Conservation (phyloP, 768 basidiomycete genomes). For the Psilocybe azurescens region DNA sequence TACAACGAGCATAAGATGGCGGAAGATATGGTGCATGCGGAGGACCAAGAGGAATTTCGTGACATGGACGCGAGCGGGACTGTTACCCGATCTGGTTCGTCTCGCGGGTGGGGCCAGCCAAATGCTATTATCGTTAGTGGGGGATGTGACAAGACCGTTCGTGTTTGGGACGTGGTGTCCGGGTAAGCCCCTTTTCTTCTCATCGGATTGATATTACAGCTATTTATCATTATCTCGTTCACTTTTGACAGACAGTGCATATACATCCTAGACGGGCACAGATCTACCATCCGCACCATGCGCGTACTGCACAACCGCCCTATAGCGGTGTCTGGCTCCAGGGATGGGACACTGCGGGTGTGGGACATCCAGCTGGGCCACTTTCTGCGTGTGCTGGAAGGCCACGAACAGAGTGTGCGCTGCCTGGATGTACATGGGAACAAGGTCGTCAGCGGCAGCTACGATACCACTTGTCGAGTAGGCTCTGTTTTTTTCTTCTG, state of each 20-base stretch:
- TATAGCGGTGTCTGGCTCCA: constrained; percentile 87
- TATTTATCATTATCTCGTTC: neutral
- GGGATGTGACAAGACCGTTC: constrained; percentile 90
- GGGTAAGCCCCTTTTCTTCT: constrained; percentile 56
- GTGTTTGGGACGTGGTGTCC: constrained; percentile 89
- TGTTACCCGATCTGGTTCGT: constrained; percentile 59
- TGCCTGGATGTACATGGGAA: constrained; percentile 90
- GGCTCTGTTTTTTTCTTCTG: constrained; percentile 23
- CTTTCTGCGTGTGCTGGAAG: constrained; percentile 66
- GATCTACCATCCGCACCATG: constrained; percentile 89
- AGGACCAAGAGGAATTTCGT: constrained; percentile 9
- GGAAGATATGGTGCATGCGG: neutral
- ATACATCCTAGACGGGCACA: constrained; percentile 83
- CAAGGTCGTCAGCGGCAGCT: constrained; percentile 88
- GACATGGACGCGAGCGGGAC: constrained; percentile 12
- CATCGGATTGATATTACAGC: neutral
- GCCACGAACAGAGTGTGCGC: constrained; percentile 83
- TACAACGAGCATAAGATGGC: too few species aligned
- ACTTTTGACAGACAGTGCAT: constrained; percentile 48
- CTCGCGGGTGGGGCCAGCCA: constrained; percentile 90
- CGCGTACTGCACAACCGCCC: constrained; percentile 88
- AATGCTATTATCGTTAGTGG: constrained; percentile 86
- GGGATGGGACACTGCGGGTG: constrained; percentile 85
- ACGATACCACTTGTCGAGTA: constrained; percentile 88
- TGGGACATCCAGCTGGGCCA: constrained; percentile 92